Evolutionary conservation across 1,284 basidiomycete genomes (phyloP).

Genomic region (Trametes versicolor): DNA sequence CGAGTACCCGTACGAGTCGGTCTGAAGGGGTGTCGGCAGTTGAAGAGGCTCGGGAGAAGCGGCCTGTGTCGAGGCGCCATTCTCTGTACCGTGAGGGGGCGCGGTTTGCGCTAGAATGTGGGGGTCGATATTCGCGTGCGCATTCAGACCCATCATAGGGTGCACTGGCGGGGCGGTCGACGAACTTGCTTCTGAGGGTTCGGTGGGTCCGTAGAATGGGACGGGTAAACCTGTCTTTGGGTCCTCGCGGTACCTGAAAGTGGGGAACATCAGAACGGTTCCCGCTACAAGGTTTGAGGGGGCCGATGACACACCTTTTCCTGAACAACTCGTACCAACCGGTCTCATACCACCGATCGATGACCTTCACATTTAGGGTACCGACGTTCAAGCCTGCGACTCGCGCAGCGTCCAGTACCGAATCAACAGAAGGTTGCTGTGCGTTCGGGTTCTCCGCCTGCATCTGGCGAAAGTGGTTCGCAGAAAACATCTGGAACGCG

Average conservation of each 20-base stretch:
- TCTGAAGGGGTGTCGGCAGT: conserved; percentile 4
- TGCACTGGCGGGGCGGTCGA: conserved; percentile 8
- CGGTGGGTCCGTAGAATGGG: conserved; percentile 33
- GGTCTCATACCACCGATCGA: conserved; percentile 78
- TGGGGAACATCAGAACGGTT: neutral
- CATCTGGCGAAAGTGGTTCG: conserved; percentile 40
- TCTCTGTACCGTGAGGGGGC: neutral
- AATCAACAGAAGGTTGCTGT: conserved; percentile 71
- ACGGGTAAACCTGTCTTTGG: conserved; percentile 40
- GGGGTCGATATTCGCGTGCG: conserved; percentile 30
- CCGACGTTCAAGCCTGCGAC: conserved; percentile 73
- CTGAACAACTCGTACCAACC: conserved; percentile 80
- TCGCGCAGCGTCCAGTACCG: conserved; percentile 67
- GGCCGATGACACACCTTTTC: conserved; percentile 53
- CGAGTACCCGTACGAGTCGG: conserved; percentile 12
- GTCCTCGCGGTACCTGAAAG: conserved; percentile 36
- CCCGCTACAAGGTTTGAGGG: neutral
- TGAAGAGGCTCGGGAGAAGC: conserved; percentile 25
- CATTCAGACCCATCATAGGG: conserved; percentile 23
- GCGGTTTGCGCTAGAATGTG: conserved; percentile 28
- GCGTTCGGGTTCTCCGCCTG: conserved; percentile 45
- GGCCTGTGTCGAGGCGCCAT: conserved; percentile 2
- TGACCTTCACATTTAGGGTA: conserved; percentile 71
- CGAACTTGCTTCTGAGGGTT: conserved; percentile 19
- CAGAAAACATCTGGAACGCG: conserved; percentile 67